These are phyloP conservation scores for Miscanthus lutarioriparius DNA, from an alignment of 176 grass and related monocot genomes.

Conservation along the genomic window DNA sequence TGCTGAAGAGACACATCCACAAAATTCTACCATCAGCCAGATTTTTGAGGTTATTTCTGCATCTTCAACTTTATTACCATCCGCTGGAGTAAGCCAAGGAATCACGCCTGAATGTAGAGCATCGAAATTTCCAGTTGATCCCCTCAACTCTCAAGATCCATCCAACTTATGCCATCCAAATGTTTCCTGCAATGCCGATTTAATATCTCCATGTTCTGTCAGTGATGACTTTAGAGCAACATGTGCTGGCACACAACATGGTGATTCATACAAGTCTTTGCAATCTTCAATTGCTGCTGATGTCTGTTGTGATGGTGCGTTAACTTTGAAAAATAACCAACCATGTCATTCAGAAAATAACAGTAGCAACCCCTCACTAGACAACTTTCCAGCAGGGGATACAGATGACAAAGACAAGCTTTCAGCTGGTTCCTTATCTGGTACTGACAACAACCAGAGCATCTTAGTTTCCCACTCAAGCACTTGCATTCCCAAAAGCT, in stretches of 20 bases:
- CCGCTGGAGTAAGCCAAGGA: slow-evolving; percentile 11
- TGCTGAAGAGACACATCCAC: slow-evolving; percentile 29
- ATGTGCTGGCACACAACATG: slow-evolving; percentile 1
- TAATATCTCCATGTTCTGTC: slow-evolving; percentile 23
- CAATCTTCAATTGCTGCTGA: slow-evolving; percentile 9
- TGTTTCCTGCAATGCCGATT: slow-evolving; percentile 28
- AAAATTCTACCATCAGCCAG: slow-evolving; percentile 28
- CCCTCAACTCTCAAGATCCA: slow-evolving; percentile 10
- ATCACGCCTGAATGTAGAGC: slow-evolving; percentile 15
- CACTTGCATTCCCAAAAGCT: slow-evolving; percentile 64
- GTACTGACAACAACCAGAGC: slow-evolving; percentile 62
- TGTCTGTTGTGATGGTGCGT: slow-evolving; percentile 18
- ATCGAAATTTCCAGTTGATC: slow-evolving; percentile 25
- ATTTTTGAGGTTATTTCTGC: slow-evolving; percentile 32
- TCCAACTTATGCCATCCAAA: slow-evolving; percentile 17
- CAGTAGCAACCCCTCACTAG: slow-evolving; percentile 11
- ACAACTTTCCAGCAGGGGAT: slow-evolving; percentile 40
- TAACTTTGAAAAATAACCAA: slow-evolving; percentile 19
- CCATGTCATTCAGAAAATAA: slow-evolving; percentile 9
- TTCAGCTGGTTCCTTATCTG: slow-evolving; percentile 52
- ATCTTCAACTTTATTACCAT: slow-evolving; percentile 35
- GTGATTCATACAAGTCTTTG: not conserved
- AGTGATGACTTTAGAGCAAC: not conserved
- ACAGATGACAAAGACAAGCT: slow-evolving; percentile 39
- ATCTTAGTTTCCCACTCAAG: slow-evolving; percentile 87